These are phyloP conservation scores for Prosopis cineraria DNA, from an alignment of 306 rosid species.

Conservation along the genomic window DNA sequence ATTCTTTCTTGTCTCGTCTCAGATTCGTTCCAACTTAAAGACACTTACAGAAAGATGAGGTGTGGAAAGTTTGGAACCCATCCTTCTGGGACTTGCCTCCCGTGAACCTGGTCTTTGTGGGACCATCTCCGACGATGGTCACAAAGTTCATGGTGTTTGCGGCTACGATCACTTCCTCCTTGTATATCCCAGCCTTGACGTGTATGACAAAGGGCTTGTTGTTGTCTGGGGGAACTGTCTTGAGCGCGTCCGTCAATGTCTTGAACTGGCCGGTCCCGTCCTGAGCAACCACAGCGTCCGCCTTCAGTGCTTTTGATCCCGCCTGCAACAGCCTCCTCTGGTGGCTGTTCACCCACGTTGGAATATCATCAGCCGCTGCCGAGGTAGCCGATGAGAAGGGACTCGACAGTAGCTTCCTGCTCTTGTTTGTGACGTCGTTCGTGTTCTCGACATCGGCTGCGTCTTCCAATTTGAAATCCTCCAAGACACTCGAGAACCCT, in stretches of 20 bases:
- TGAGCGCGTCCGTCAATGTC: slow-evolving; percentile 59
- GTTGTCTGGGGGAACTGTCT: slow-evolving; percentile 48
- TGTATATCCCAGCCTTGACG: slow-evolving; percentile 67
- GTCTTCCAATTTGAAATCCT: not conserved
- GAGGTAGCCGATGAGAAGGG: no score
- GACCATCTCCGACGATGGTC: slow-evolving; percentile 76
- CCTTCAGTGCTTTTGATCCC: not conserved
- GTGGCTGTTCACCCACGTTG: slow-evolving; percentile 46
- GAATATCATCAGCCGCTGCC: slow-evolving; percentile 8
- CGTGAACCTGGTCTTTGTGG: slow-evolving; percentile 61
- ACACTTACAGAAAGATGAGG: slow-evolving; percentile 63
- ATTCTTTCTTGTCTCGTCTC: no score
- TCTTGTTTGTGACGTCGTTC: not conserved
- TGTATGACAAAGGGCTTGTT: slow-evolving; percentile 59
- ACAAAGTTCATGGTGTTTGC: slow-evolving; percentile 44
- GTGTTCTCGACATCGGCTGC: no score
- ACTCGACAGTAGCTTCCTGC: slow-evolving; percentile 38
- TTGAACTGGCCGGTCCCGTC: slow-evolving; percentile 68
- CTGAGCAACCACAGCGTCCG: slow-evolving; percentile 64
- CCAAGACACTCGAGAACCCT: slow-evolving; percentile 22
- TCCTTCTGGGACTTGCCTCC: slow-evolving; percentile 45
- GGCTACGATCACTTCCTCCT: slow-evolving; percentile 40
- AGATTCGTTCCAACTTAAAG: no score
- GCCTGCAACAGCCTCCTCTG: slow-evolving; percentile 37
- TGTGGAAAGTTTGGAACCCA: slow-evolving; percentile 50